Percentiles rank a stretch among this genome's conserved stretches.
Conservation (phyloP, 352 stramenopile species). For the Thalassiosira oceanica region DNA sequence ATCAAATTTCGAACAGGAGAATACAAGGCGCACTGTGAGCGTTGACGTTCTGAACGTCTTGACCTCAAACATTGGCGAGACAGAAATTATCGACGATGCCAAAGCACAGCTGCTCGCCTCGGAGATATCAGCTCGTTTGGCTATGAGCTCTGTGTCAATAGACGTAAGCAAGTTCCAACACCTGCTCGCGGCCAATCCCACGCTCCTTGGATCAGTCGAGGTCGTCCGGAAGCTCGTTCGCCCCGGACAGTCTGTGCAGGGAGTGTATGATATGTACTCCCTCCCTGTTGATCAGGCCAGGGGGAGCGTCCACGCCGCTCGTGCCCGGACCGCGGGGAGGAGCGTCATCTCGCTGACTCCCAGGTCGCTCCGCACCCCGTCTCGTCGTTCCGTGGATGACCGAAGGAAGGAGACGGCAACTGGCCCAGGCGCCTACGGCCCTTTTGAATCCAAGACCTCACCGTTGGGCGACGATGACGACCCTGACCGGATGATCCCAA, state of each 20-base stretch:
- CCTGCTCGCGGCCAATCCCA: conserved; percentile 8
- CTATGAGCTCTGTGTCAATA: too few relatives aligned
- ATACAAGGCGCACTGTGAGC: too few relatives aligned
- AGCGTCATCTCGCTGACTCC: neutral
- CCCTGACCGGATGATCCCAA: neutral
- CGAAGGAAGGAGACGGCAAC: neutral
- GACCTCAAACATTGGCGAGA: too few relatives aligned
- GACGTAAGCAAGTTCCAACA: conserved; percentile 14
- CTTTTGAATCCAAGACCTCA: neutral
- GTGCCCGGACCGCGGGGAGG: neutral
- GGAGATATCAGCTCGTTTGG: too few relatives aligned
- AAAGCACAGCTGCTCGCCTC: conserved; percentile 9
- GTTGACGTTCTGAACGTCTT: too few relatives aligned
- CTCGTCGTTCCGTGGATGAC: too few relatives aligned
- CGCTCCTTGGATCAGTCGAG: conserved; percentile 1
- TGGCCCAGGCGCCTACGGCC: neutral
- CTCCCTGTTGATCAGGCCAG: conserved; percentile 9
- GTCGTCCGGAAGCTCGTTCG: too few relatives aligned
- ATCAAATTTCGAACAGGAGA: too few relatives aligned
- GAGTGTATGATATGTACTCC: conserved; percentile 8
- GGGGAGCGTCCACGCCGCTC: conserved; percentile 10
- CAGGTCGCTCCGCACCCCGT: neutral
- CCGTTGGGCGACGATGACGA: neutral
- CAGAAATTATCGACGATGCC: neutral
- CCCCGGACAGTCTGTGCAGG: too few relatives aligned